Conservation (phyloP, 331 rosid genomes). For the Telfairia occidentalis region DNA sequence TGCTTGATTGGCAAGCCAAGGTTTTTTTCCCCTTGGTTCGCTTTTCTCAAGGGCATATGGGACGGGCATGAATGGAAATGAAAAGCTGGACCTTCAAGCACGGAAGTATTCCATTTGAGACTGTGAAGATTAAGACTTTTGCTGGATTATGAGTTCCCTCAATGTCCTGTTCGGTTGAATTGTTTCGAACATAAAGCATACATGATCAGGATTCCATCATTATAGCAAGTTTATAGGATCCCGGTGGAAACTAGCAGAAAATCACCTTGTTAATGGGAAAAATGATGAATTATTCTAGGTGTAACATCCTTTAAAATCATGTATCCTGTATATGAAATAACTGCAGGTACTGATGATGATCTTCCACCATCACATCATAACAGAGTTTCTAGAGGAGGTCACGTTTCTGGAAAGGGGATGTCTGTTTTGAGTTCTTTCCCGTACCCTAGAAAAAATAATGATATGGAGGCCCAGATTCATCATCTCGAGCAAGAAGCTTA, state of each 20-base stretch:
- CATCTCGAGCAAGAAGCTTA: constrained; percentile 90
- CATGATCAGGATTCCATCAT: background rate
- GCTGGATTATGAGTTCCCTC: background rate
- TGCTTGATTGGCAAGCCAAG: constrained; percentile 3
- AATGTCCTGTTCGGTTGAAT: background rate
- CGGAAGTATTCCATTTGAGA: background rate
- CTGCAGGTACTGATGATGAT: constrained; percentile 54
- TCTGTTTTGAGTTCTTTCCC: constrained; percentile 44
- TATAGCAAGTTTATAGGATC: background rate
- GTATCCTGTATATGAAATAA: constrained; percentile 25
- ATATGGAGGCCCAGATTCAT: constrained; percentile 92
- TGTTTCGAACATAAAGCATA: too few species aligned
- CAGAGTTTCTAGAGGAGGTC: constrained; percentile 42
- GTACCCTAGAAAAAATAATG: constrained; percentile 28
- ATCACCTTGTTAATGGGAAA: background rate
- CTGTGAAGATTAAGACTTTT: background rate
- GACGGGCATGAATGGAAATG: background rate
- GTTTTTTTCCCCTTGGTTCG: background rate
- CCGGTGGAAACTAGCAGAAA: background rate
- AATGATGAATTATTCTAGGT: constrained; percentile 5
- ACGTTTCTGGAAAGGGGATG: constrained; percentile 26
- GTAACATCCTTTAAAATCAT: constrained; percentile 18
- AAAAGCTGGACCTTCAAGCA: background rate
- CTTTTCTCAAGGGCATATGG: background rate
- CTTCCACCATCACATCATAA: constrained; percentile 49